Percentiles rank a stretch among this genome's conserved stretches.
phyloP scores from a whole-genome alignment of 1,284 basidiomycete genomes.

The Ustilago loliicola region DNA sequence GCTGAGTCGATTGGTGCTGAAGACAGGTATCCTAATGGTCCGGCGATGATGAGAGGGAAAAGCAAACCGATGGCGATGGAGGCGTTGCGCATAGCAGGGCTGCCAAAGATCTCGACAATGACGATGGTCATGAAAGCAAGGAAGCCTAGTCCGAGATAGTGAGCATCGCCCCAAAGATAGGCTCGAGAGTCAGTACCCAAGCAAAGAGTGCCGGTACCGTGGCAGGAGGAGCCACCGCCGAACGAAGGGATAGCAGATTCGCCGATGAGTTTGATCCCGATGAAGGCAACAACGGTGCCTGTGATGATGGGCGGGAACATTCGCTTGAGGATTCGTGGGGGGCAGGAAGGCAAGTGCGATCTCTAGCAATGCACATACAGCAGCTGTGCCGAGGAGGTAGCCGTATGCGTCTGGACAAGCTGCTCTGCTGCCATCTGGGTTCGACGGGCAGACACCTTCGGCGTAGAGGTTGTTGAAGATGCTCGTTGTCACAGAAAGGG shows the following conservation, averaged over 20 bases:
- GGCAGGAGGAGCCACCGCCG: slow-evolving; percentile 79
- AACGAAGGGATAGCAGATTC: slow-evolving; percentile 81
- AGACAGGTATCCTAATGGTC: slow-evolving; percentile 59
- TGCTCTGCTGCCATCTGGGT: slow-evolving; percentile 77
- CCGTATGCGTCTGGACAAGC: slow-evolving; percentile 74
- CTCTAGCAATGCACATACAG: slow-evolving; percentile 84
- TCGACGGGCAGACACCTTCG: slow-evolving; percentile 81
- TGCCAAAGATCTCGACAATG: slow-evolving; percentile 79
- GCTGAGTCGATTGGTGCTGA: slow-evolving; percentile 49
- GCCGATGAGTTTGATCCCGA: slow-evolving; percentile 82
- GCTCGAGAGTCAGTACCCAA: slow-evolving; percentile 74
- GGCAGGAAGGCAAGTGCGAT: slow-evolving; percentile 83
- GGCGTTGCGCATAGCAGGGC: slow-evolving; percentile 81
- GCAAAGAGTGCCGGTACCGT: slow-evolving; percentile 76
- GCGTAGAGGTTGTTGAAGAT: slow-evolving; percentile 81
- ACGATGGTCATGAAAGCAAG: slow-evolving; percentile 83
- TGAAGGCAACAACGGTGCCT: slow-evolving; percentile 71
- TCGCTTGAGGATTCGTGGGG: slow-evolving; percentile 74
- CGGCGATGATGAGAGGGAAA: slow-evolving; percentile 57
- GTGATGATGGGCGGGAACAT: slow-evolving; percentile 87
- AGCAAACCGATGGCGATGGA: slow-evolving; percentile 70
- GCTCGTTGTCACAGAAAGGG: slow-evolving; percentile 78
- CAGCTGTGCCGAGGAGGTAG: slow-evolving; percentile 77
- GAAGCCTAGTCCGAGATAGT: slow-evolving; percentile 88
- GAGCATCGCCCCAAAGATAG: slow-evolving; percentile 78